These are phyloP conservation scores for Polytolypa hystricis DNA, from an alignment of 2,329 filamentous ascomycete species.

Conservation along the genomic window DNA sequence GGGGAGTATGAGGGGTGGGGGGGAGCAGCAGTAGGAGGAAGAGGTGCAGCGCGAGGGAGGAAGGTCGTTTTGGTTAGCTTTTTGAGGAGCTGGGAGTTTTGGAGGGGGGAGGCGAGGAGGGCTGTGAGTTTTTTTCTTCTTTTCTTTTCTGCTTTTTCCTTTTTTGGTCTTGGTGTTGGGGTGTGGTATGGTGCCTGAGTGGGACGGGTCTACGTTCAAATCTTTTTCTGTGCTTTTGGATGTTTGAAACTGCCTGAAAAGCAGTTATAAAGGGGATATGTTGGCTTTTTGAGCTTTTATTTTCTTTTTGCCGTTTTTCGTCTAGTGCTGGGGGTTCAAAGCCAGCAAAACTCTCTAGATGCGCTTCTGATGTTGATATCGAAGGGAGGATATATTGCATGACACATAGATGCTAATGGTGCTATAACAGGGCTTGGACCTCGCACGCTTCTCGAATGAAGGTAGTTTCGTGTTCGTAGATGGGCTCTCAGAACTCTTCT, in stretches of 20 bases:
- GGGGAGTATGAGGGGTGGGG: slow-evolving; percentile 8
- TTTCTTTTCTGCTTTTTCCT: slow-evolving; percentile 2
- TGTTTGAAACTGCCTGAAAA: no score
- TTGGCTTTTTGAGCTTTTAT: slow-evolving; percentile 1
- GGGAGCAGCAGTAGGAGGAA: slow-evolving; percentile 5
- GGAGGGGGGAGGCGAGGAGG: slow-evolving; percentile 59
- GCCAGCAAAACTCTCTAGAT: no score
- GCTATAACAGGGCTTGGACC: slow-evolving; percentile 53
- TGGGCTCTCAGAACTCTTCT: slow-evolving; percentile 53
- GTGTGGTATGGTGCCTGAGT: no score
- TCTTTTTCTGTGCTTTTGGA: no score
- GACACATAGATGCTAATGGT: slow-evolving; percentile 1
- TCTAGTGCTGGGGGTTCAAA: no score
- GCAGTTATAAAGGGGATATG: neutral
- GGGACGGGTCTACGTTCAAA: no score
- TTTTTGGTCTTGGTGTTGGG: slow-evolving; percentile 1
- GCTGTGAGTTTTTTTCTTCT: slow-evolving; percentile 40
- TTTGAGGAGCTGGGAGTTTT: slow-evolving; percentile 66
- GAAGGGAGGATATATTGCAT: neutral
- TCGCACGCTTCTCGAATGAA: slow-evolving; percentile 47
- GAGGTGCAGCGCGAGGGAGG: slow-evolving; percentile 24
- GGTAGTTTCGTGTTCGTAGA: slow-evolving; percentile 64
- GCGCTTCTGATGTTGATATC: no score
- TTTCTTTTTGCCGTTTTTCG: slow-evolving; percentile 4
- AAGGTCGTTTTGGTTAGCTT: slow-evolving; percentile 72